These are phyloP conservation scores for Zymoseptoria pseudotritici DNA, from an alignment of 2,329 filamentous ascomycete genomes.

Conservation along the genomic window DNA sequence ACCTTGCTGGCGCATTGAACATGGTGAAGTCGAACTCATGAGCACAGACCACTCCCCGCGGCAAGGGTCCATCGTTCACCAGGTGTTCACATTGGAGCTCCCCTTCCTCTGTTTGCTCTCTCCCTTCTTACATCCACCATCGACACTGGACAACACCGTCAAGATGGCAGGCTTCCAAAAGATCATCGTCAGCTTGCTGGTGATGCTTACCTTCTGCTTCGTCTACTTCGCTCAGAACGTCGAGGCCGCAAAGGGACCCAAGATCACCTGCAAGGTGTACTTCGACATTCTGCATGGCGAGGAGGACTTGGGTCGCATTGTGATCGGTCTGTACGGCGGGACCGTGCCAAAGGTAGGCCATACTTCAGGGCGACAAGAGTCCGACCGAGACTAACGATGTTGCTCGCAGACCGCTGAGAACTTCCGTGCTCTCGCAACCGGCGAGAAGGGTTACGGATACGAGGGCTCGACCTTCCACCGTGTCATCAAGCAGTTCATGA, in stretches of 20 bases:
- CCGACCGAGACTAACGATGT: neutral
- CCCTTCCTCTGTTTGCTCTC: neutral
- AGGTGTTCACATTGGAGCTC: neutral
- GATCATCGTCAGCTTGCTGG: constrained; percentile 61
- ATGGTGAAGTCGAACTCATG: neutral
- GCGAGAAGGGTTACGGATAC: constrained; percentile 81
- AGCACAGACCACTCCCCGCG: neutral
- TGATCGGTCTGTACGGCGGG: constrained; percentile 80
- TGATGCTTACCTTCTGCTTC: constrained; percentile 68
- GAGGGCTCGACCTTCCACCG: constrained; percentile 79
- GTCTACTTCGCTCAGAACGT: constrained; percentile 68
- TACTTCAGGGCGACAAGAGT: neutral
- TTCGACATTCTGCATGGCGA: constrained; percentile 77
- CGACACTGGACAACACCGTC: constrained; percentile 15
- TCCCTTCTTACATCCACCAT: neutral
- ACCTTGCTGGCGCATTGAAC: neutral
- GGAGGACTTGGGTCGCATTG: constrained; percentile 64
- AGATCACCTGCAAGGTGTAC: constrained; percentile 53
- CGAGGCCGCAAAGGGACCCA: constrained; percentile 70
- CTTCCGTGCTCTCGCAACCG: constrained; percentile 73
- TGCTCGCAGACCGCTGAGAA: constrained; percentile 54
- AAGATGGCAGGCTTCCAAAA: constrained; percentile 70
- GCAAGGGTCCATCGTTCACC: neutral
- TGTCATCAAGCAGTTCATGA: constrained; percentile 87
- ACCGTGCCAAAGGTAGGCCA: constrained; percentile 63